A percentile compares a stretch with the other conserved stretches of the same genome.
These are phyloP conservation scores for Aspergillus saccharolyticus DNA, from an alignment of 495 filamentous ascomycete genomes.

Conservation along the genomic window DNA sequence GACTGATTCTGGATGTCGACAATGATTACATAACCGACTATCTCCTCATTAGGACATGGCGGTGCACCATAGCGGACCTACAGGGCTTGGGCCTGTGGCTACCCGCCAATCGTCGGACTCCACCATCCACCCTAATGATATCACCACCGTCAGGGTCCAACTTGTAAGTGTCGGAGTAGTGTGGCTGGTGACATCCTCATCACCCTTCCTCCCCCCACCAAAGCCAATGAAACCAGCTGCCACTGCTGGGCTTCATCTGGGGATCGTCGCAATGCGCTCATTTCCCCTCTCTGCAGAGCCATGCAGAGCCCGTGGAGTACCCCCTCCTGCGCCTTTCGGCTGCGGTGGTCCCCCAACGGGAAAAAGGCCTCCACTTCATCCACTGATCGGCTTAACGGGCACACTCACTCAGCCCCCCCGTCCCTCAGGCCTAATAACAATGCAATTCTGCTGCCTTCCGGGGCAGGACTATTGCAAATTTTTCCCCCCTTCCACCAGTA, in stretches of 20 bases:
- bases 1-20: too few species aligned
- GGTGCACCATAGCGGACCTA: neutral
- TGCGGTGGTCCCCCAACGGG: conserved; percentile 2
- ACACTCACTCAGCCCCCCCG: neutral
- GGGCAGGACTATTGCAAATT: conserved; percentile 3
- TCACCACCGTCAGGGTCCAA: neutral
- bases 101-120: neutral
- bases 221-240: neutral
- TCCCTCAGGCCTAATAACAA: conserved; percentile 14
- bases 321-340: neutral
- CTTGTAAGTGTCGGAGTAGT: neutral
- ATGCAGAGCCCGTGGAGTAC: too few species aligned
- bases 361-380: conserved; percentile 2
- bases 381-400: conserved; percentile 16
- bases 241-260: neutral
- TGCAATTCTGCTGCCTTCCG: conserved; percentile 22
- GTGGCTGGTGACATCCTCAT: neutral
- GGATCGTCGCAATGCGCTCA: neutral
- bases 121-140: neutral
- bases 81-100: neutral
- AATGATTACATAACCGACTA: too few species aligned
- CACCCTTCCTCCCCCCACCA: too few species aligned
- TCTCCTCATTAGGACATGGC: too few species aligned
- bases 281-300: neutral
- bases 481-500: conserved; percentile 5